These are phyloP conservation scores for Ephemerocybe angulata DNA, from an alignment of 768 basidiomycete genomes.

Conservation along the genomic window DNA sequence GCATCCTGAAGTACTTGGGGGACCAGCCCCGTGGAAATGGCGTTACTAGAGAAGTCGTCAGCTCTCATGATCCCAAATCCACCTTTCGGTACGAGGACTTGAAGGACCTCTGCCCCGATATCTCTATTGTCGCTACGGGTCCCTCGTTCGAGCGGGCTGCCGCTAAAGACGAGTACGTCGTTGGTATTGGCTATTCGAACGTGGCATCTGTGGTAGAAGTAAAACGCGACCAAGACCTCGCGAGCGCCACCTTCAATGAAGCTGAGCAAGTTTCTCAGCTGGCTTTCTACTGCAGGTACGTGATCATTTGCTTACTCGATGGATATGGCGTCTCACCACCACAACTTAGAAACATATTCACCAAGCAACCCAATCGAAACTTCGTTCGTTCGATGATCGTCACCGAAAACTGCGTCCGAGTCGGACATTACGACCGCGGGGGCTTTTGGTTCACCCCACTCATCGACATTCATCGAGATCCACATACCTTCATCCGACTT, in stretches of 20 bases:
- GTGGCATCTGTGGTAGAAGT: background rate
- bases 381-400: conserved; percentile 4
- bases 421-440: conserved; percentile 3
- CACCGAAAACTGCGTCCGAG: background rate
- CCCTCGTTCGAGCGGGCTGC: background rate
- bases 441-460: background rate
- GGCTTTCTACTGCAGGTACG: background rate
- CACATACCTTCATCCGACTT: background rate
- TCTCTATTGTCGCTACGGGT: background rate
- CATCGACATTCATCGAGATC: background rate
- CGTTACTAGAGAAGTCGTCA: too few species aligned
- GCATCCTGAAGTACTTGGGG: too few species aligned
- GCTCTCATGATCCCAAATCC: too few species aligned
- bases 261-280: background rate
- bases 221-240: background rate
- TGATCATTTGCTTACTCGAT: background rate
- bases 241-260: too few species aligned
- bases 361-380: background rate
- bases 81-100: too few species aligned
- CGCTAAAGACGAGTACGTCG: background rate
- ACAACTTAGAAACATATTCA: background rate
- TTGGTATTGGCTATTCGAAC: background rate
- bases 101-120: background rate
- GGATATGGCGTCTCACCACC: background rate
- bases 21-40: too few species aligned